A percentile compares a stretch with the other conserved stretches of the same genome.
Evolutionary conservation across 2,329 filamentous ascomycete species (phyloP).

Genomic region (Aspergillus uvarum): DNA sequence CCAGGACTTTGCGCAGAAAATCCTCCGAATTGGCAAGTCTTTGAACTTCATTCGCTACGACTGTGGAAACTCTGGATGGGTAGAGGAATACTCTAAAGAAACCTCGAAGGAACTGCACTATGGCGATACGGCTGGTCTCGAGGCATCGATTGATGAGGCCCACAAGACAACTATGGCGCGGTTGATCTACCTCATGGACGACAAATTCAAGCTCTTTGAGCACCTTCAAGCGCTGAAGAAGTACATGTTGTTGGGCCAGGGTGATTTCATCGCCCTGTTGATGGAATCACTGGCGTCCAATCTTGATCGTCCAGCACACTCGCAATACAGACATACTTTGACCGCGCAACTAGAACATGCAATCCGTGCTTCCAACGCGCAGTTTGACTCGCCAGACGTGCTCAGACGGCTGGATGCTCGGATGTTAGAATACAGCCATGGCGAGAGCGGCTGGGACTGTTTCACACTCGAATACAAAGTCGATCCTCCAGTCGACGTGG

Average conservation of each 20-base stretch:
- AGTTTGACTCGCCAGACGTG: slow-evolving; percentile 90
- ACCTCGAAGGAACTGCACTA: slow-evolving; percentile 90
- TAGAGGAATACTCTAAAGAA: slow-evolving; percentile 89
- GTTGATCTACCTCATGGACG: slow-evolving; percentile 87
- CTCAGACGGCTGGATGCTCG: slow-evolving; percentile 90
- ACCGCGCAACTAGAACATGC: slow-evolving; percentile 98
- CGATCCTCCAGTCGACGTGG: slow-evolving; percentile 91
- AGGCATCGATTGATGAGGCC: slow-evolving; percentile 91
- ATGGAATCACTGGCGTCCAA: slow-evolving; percentile 96
- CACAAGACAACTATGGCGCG: slow-evolving; percentile 98
- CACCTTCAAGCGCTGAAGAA: slow-evolving; percentile 90
- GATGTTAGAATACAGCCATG: slow-evolving; percentile 94
- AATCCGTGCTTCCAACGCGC: slow-evolving; percentile 93
- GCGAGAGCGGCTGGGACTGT: slow-evolving; percentile 98
- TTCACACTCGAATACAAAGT: slow-evolving; percentile 99
- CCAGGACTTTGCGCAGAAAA: slow-evolving; percentile 88
- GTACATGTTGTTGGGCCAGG: slow-evolving; percentile 90
- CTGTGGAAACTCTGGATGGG: slow-evolving; percentile 91
- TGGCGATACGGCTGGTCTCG: slow-evolving; percentile 86
- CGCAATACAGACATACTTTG: slow-evolving; percentile 92
- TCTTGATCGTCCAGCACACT: slow-evolving; percentile 90
- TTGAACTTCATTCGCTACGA: slow-evolving; percentile 97
- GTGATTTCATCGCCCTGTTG: slow-evolving; percentile 92
- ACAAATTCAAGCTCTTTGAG: slow-evolving; percentile 91
- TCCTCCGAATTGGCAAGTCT: slow-evolving; percentile 96